Conservation (phyloP, 257 asterid genomes). For the Solanum sejunctum region DNA sequence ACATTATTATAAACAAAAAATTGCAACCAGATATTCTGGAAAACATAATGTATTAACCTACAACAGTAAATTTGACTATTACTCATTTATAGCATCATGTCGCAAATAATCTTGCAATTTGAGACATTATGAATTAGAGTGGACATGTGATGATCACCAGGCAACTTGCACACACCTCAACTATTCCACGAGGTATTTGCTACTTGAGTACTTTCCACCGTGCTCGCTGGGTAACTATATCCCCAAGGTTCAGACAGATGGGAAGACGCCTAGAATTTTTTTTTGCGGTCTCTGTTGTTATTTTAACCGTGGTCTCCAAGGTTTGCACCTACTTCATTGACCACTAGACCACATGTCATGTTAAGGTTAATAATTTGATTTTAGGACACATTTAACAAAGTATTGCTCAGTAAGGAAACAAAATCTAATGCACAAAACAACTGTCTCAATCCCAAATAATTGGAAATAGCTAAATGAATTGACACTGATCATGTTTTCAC, state of each 20-base stretch:
- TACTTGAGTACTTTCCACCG: not conserved
- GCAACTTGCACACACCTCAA: not conserved
- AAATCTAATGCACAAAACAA: not conserved
- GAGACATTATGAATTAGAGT: not conserved
- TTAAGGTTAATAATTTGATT: not conserved
- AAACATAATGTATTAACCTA: not conserved
- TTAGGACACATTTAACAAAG: not conserved
- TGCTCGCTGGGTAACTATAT: not conserved
- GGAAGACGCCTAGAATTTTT: not conserved
- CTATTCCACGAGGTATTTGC: not conserved
- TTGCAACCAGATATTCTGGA: not conserved
- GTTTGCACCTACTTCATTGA: not conserved
- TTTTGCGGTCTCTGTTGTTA: not conserved
- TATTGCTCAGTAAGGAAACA: not conserved
- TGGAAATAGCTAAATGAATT: not conserved
- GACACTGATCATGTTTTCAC: not conserved
- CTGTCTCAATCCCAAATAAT: not conserved
- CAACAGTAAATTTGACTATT: not conserved
- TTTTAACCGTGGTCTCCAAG: not conserved
- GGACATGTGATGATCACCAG: not conserved
- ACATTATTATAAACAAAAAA: not conserved
- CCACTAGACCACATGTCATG: not conserved
- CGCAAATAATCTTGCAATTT: not conserved
- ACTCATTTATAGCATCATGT: not conserved
- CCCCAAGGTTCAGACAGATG: not conserved